Percentiles rank a stretch among this genome's conserved stretches.
Conservation (phyloP, 202 grass and related monocot species). For the Carex arenaria region DNA sequence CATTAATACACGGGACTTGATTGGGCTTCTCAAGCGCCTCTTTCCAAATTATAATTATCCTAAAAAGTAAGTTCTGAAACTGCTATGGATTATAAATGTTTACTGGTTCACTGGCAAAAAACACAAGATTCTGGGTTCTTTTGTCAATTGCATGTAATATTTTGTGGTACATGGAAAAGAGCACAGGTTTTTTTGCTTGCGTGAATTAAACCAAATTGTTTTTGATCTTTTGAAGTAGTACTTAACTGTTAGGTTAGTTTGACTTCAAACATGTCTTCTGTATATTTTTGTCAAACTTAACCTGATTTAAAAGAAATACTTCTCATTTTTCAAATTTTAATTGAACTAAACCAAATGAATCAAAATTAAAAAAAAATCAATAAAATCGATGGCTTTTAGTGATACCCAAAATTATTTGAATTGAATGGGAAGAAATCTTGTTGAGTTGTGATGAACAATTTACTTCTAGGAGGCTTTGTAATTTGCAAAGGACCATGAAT, state of each 20-base stretch:
- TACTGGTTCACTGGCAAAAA: not conserved
- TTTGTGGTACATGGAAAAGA: not conserved
- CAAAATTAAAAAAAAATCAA: too few species aligned
- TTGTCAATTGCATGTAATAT: not conserved
- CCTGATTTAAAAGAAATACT: not conserved
- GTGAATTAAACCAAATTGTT: not conserved
- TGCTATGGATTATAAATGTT: not conserved
- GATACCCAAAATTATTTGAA: not conserved
- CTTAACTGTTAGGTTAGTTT: not conserved
- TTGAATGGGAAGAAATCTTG: not conserved
- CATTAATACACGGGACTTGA: slow-evolving; percentile 23
- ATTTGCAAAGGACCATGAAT: not conserved
- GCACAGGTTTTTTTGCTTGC: not conserved
- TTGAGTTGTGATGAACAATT: not conserved
- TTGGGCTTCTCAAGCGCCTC: slow-evolving; percentile 25
- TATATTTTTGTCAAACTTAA: not conserved
- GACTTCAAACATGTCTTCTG: not conserved
- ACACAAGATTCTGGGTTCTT: not conserved
- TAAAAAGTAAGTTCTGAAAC: slow-evolving; percentile 35
- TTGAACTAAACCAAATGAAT: not conserved
- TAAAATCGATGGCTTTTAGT: not conserved
- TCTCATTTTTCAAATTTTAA: not conserved
- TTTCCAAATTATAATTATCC: slow-evolving; percentile 35
- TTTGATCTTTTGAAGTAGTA: not conserved
- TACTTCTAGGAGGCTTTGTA: not conserved